Evolutionary conservation across 2,329 filamentous ascomycete species (phyloP).

Genomic region (Botryotinia narcissicola): DNA sequence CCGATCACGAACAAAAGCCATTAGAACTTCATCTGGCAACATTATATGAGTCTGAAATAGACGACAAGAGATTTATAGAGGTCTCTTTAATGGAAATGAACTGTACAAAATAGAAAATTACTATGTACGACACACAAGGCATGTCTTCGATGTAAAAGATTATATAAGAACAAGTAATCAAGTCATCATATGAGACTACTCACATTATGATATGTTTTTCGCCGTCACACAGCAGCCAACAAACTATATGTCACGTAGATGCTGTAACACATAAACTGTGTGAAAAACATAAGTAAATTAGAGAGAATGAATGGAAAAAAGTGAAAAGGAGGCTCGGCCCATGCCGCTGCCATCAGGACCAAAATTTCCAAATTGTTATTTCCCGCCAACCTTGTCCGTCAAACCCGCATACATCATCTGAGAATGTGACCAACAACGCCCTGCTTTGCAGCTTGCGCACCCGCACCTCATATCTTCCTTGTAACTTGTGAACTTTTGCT

Average conservation of each 20-base stretch:
- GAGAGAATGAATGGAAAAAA: neutral
- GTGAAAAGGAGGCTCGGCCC: neutral
- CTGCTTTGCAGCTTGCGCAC: slow-evolving; percentile 3
- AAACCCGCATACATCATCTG: slow-evolving; percentile 3
- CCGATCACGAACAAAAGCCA: neutral
- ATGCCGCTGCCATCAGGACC: neutral
- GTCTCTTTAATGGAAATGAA: neutral
- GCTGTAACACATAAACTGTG: neutral
- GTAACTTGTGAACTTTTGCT: neutral
- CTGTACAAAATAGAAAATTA: neutral
- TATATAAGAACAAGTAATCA: neutral
- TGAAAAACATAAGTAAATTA: neutral
- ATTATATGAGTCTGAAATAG: neutral
- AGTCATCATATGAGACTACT: neutral
- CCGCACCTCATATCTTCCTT: neutral
- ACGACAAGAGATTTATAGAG: neutral
- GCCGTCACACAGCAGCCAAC: neutral
- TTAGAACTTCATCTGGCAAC: neutral
- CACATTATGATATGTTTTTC: neutral
- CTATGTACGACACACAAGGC: neutral
- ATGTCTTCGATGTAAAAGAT: neutral
- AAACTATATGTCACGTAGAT: neutral
- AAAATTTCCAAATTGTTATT: slow-evolving; percentile 2
- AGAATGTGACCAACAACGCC: slow-evolving; percentile 14
- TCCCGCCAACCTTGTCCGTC: neutral